These are phyloP conservation scores for Alternaria solani DNA, from an alignment of 2,329 filamentous ascomycete species.

Conservation along the genomic window DNA sequence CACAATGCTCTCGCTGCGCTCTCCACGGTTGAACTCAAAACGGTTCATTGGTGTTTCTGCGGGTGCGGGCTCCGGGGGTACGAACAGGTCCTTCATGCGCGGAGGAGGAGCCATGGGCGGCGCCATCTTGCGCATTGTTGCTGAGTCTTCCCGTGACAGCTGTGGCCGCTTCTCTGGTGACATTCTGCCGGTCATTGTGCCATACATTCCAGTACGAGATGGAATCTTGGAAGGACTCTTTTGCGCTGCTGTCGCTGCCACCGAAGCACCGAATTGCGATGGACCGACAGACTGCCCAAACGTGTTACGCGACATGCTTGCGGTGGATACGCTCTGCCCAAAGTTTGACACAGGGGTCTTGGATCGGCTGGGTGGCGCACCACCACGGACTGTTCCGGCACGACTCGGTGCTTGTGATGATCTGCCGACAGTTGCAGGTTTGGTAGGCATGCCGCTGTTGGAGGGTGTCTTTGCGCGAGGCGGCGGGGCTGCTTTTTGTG, in stretches of 20 bases:
- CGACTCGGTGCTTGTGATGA: conserved; percentile 43
- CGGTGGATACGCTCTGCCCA: conserved; percentile 21
- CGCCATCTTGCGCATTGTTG: conserved; percentile 51
- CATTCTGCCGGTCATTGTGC: conserved; percentile 75
- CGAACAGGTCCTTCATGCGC: conserved; percentile 86
- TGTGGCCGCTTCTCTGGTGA: conserved; percentile 73
- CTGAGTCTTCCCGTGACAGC: conserved; percentile 41
- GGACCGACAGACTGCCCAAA: conserved; percentile 46
- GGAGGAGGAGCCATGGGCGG: conserved; percentile 71
- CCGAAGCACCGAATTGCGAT: conserved; percentile 38
- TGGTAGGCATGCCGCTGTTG: conserved; percentile 47
- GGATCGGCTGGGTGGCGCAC: conserved; percentile 50
- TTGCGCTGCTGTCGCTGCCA: conserved; percentile 33
- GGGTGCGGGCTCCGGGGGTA: conserved; percentile 55
- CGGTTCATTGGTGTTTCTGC: conserved; percentile 55
- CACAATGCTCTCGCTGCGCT: conserved; percentile 66
- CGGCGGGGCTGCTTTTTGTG: conserved; percentile 67
- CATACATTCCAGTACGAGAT: conserved; percentile 72
- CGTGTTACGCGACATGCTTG: conserved; percentile 47
- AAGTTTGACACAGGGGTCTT: conserved; percentile 54
- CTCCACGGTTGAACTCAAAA: conserved; percentile 51
- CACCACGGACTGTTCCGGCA: conserved; percentile 52
- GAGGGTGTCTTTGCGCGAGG: conserved; percentile 79
- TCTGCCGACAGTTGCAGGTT: conserved; percentile 41
- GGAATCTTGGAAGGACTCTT: conserved; percentile 74